phyloP scores from a whole-genome alignment of 441 rosid genomes.

The Biscutella laevigata region DNA sequence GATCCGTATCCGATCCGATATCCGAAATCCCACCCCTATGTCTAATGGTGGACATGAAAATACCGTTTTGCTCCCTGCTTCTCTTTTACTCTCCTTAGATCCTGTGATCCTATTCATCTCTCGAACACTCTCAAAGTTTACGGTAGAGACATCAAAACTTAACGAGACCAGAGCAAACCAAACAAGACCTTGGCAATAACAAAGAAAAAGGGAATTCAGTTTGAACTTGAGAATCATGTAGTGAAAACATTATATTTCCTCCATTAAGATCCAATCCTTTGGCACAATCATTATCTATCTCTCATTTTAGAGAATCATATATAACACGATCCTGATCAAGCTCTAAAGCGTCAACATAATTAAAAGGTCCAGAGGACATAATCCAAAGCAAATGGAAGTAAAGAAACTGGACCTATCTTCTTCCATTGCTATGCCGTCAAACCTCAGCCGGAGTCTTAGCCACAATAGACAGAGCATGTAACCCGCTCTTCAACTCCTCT shows the following conservation, averaged over 20 bases:
- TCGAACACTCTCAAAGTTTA: constrained; percentile 1
- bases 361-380: not conserved
- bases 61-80: not conserved
- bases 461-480: constrained; percentile 29
- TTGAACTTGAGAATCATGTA: constrained; percentile 7
- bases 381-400: constrained; percentile 10
- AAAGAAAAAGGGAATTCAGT: not conserved
- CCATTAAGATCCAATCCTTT: constrained; percentile 2
- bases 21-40: constrained; percentile 6
- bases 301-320: not conserved
- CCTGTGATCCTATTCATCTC: constrained; percentile 10
- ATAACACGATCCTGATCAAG: constrained; percentile 10
- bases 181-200: not conserved
- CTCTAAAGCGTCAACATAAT: constrained; percentile 10
- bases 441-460: constrained; percentile 28
- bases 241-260: constrained; percentile 8
- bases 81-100: constrained; percentile 2
- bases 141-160: constrained; percentile 1
- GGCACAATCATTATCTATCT: not conserved
- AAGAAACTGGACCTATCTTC: constrained; percentile 4
- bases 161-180: constrained; percentile 12
- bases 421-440: constrained; percentile 8
- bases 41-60: not conserved
- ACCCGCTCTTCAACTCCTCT: constrained; percentile 27
- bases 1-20: too few species aligned